Conservation (phyloP, 306 rosid genomes). For the Casuarina glauca region DNA sequence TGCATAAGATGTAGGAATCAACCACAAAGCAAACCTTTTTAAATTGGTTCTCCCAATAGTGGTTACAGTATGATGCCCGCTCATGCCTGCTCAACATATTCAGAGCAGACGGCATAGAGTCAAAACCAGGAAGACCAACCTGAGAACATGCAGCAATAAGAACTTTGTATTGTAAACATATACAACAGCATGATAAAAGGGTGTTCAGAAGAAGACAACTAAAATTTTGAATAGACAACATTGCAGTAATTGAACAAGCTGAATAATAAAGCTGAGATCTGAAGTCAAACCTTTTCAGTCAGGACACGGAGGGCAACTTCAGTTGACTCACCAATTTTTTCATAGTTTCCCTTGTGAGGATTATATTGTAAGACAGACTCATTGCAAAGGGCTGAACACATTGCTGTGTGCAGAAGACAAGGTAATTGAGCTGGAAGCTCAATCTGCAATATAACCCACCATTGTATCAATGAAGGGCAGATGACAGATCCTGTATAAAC, state of each 20-base stretch:
- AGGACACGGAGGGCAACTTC: constrained; percentile 98
- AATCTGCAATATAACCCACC: constrained; percentile 57
- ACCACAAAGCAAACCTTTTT: constrained; percentile 61
- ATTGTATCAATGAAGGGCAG: constrained; percentile 3
- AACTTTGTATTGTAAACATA: constrained; percentile 15
- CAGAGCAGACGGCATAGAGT: constrained; percentile 92
- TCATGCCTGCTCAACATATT: constrained; percentile 90
- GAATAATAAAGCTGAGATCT: constrained; percentile 20
- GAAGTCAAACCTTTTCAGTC: constrained; percentile 73
- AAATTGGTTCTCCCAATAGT: constrained; percentile 88
- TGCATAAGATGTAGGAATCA: neutral
- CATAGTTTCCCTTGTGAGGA: constrained; percentile 83
- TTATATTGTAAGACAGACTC: constrained; percentile 91
- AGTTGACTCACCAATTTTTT: constrained; percentile 99
- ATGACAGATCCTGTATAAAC: constrained; percentile 3
- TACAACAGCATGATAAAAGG: constrained; percentile 7
- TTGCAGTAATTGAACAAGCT: neutral
- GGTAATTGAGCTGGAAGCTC: constrained; percentile 80
- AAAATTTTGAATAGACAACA: constrained; percentile 18
- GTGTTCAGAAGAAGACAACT: constrained; percentile 11
- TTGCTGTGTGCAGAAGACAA: constrained; percentile 91
- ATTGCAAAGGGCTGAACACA: constrained; percentile 95
- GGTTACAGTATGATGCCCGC: constrained; percentile 98
- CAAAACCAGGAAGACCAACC: constrained; percentile 98
- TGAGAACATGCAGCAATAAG: constrained; percentile 32